Evolutionary conservation across 2,329 filamentous ascomycete genomes (phyloP).

Genomic region (Emergomyces pasteurianus): DNA sequence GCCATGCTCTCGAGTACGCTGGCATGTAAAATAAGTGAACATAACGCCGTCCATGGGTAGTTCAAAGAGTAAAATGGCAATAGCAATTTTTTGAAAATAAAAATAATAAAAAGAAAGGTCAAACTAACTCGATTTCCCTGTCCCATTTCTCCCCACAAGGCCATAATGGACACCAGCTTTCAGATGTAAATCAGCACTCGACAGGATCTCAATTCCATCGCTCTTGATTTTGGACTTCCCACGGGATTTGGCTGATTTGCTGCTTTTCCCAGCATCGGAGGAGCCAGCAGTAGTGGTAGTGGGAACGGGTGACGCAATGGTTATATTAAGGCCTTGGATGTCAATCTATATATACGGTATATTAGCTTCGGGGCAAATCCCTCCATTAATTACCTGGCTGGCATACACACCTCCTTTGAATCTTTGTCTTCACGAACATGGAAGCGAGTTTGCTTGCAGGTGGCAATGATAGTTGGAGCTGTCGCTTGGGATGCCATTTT

Average conservation of each 20-base stretch:
- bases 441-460: slow-evolving; percentile 56
- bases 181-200: slow-evolving; percentile 56
- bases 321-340: slow-evolving; percentile 61
- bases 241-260: slow-evolving; percentile 19
- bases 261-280: slow-evolving; percentile 8
- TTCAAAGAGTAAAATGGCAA: not conserved
- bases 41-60: too few relatives aligned
- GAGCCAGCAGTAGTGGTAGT: not conserved
- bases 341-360: slow-evolving; percentile 43
- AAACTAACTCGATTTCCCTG: slow-evolving; percentile 63
- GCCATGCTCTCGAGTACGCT: not conserved
- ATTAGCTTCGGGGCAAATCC: not conserved
- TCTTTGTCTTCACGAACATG: slow-evolving; percentile 45
- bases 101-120: not conserved
- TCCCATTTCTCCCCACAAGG: slow-evolving; percentile 67
- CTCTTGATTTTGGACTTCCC: slow-evolving; percentile 41
- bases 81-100: not conserved
- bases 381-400: not conserved
- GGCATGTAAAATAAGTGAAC: not conserved
- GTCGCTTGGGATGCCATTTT: not conserved
- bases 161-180: slow-evolving; percentile 67
- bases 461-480: slow-evolving; percentile 40
- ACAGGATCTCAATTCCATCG: slow-evolving; percentile 51
- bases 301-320: slow-evolving; percentile 38
- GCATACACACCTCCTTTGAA: slow-evolving; percentile 38